phyloP scores from a whole-genome alignment of 257 asterid genomes.

The Paulownia fortunei region DNA sequence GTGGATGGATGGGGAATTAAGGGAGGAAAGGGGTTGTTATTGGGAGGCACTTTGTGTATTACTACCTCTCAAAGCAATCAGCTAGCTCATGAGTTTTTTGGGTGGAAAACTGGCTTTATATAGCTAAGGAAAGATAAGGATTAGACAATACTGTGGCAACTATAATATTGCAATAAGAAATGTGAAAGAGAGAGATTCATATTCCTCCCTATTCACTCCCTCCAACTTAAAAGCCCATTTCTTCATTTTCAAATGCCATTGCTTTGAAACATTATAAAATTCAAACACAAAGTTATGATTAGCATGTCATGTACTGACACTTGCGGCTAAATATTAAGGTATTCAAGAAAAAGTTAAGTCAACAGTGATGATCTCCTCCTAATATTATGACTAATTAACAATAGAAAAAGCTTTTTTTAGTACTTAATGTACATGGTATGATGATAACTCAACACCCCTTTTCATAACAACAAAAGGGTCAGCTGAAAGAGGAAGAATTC shows the following conservation, averaged over 20 bases:
- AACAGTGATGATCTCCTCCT: neutral
- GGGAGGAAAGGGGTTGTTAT: neutral
- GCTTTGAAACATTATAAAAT: neutral
- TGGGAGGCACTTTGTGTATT: neutral
- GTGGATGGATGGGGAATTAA: neutral
- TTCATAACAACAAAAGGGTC: too few relatives aligned
- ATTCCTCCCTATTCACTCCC: slow-evolving; percentile 30
- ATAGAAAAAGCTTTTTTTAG: too few relatives aligned
- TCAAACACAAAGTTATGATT: neutral
- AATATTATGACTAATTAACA: neutral
- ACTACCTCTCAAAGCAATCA: neutral
- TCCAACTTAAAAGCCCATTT: slow-evolving; percentile 14
- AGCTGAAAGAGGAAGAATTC: too few relatives aligned
- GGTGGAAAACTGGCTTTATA: slow-evolving; percentile 36
- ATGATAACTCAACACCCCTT: too few relatives aligned
- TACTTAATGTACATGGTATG: too few relatives aligned
- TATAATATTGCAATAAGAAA: slow-evolving; percentile 19
- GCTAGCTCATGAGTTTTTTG: slow-evolving; percentile 1
- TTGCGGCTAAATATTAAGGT: neutral
- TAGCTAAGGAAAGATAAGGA: slow-evolving; percentile 34
- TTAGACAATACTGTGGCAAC: slow-evolving; percentile 12
- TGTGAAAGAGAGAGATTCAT: slow-evolving; percentile 27
- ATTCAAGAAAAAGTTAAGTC: neutral
- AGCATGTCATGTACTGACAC: neutral
- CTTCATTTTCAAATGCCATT: neutral